These are phyloP conservation scores for Marchantia polymorpha DNA, from an alignment of 225 moss, liverwort and hornwort genomes.

Conservation along the genomic window DNA sequence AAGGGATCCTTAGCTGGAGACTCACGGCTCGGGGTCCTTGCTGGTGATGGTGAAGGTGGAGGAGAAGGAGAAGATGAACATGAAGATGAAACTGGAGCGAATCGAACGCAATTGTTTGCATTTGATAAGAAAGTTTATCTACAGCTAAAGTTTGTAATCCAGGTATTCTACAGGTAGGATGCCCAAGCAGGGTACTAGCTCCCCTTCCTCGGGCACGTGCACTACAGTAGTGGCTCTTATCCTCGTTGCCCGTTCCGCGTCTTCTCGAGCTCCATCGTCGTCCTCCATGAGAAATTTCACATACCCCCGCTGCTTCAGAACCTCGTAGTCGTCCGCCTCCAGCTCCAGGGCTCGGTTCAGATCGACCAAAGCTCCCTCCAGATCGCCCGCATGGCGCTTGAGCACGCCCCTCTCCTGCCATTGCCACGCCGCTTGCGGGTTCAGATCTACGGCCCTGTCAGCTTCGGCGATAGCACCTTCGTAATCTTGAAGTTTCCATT, in stretches of 20 bases:
- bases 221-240: constrained; percentile 14
- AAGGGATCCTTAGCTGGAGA: constrained; percentile 2
- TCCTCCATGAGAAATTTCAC: constrained; percentile 28
- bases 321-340: constrained; percentile 21
- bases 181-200: constrained; percentile 16
- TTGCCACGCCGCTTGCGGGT: constrained; percentile 9
- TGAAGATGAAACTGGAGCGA: neutral
- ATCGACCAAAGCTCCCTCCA: constrained; percentile 29
- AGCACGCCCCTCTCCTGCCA: constrained; percentile 31
- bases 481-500: constrained; percentile 22
- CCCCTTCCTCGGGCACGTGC: constrained; percentile 12
- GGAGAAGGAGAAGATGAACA: too few relatives aligned
- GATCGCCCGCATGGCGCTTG: constrained; percentile 23
- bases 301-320: constrained; percentile 32
- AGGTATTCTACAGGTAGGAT: constrained; percentile 23
- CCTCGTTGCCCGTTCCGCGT: constrained; percentile 16
- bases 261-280: constrained; percentile 25
- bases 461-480: constrained; percentile 23
- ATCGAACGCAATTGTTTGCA: neutral
- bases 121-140: constrained; percentile 6
- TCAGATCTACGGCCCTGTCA: constrained; percentile 17
- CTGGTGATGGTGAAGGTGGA: too few relatives aligned
- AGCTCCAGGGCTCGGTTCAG: constrained; percentile 18
- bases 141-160: constrained; percentile 23
- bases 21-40: neutral